phyloP scores from a whole-genome alignment of 1,284 basidiomycete genomes.

The Naganishia sp. region DNA sequence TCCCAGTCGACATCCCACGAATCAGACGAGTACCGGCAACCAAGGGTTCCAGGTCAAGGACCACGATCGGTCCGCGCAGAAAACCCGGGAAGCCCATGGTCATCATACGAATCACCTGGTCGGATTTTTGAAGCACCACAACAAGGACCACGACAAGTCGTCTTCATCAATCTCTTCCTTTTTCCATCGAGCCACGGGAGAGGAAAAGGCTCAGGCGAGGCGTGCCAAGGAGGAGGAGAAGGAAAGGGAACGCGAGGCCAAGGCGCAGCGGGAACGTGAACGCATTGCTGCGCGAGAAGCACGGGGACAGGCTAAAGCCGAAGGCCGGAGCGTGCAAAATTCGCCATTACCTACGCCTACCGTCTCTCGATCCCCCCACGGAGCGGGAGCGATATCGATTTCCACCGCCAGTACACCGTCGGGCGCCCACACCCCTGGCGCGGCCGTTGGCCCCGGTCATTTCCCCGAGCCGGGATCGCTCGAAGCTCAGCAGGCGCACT shows the following conservation, averaged over 20 bases:
- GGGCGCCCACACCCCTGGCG: slow-evolving; percentile 23
- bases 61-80: slow-evolving; percentile 30
- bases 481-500: slow-evolving; percentile 82
- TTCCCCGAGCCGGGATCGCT: slow-evolving; percentile 49
- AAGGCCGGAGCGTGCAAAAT: slow-evolving; percentile 21
- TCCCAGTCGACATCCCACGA: slow-evolving; percentile 25
- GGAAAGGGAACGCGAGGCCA: slow-evolving; percentile 39
- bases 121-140: slow-evolving; percentile 54
- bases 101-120: slow-evolving; percentile 52
- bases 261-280: slow-evolving; percentile 29
- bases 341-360: slow-evolving; percentile 33
- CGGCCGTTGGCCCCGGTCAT: slow-evolving; percentile 32
- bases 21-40: slow-evolving; percentile 23
- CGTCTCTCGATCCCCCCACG: slow-evolving; percentile 17
- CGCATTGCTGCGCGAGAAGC: slow-evolving; percentile 24
- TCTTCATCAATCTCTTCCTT: slow-evolving; percentile 52
- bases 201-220: slow-evolving; percentile 37
- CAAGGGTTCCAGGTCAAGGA: slow-evolving; percentile 34
- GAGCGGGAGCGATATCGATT: slow-evolving; percentile 1
- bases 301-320: slow-evolving; percentile 13
- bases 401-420: slow-evolving; percentile 20
- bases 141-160: slow-evolving; percentile 54
- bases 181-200: slow-evolving; percentile 43
- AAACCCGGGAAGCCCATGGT: slow-evolving; percentile 40
- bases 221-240: slow-evolving; percentile 44